Evolutionary conservation across 768 basidiomycete species (phyloP), one percentile per base, ranked within the genome.

Genomic region (Chlorophyllum brunneum): DNA sequence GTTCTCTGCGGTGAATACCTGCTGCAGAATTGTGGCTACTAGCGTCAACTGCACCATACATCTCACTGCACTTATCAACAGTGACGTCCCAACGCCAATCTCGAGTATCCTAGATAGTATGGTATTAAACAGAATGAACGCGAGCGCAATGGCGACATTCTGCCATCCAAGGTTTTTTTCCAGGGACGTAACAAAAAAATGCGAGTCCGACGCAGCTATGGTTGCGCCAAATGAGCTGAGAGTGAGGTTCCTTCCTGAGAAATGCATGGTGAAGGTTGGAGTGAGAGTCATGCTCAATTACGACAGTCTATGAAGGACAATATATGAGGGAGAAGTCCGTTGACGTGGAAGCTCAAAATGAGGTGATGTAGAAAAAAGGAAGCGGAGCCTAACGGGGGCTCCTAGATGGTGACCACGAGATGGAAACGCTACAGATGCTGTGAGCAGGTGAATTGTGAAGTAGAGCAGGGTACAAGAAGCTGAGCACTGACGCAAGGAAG

Each of bases 31-130:
- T 20, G 82, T 68, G 0, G 83, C 87, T 54, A 94, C 85, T 11
- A 91, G 66, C 13, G 82, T 80, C 18, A 95, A 79, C 68, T 95
- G 92, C 7, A 86, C 68, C 16, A 89, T 70, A 63, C 92, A 95
- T 65, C 92, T 72, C 37, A 83, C 51, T 0, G 89, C 83, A 0
- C 90, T 81, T 6, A 83, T 78, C 18, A 88, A 59, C 20, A 95
- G 77, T 4, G 84, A 83, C 0, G 73, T 65, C 0, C 85, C 88
- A 38, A 93, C 73, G 2, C 82, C 87, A 16, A 95, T 79, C 4
- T 82, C 73, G 54, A 92, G 78, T 1, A 73, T 57, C 5, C 74
- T 68, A 2, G 92, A 92, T 5, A 92, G 55, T 20, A 80, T 55
- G 4, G 85, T 79, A 69, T 92, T 81, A 63, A 93, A 79, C 33